Evolutionary conservation across 768 basidiomycete species (phyloP).

Genomic region (Mycena vitilis): DNA sequence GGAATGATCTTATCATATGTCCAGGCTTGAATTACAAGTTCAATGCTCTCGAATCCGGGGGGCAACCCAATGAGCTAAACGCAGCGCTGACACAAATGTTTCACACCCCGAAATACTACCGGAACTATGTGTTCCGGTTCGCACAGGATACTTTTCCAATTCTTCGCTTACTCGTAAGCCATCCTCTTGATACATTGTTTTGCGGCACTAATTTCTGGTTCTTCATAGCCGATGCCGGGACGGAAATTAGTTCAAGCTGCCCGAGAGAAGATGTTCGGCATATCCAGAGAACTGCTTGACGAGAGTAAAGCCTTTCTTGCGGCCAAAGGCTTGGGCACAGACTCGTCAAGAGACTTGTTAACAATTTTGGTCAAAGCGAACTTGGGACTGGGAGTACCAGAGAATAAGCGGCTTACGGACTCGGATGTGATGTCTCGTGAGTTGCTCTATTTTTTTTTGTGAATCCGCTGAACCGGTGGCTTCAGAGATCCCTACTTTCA

Average conservation of each 20-base stretch:
- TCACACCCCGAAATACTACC: not conserved
- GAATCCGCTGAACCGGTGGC: too few relatives aligned
- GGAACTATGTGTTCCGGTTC: not conserved
- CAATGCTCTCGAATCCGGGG: slow-evolving; percentile 1
- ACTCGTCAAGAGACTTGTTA: too few relatives aligned
- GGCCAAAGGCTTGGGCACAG: too few relatives aligned
- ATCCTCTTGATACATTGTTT: not conserved
- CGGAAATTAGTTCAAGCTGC: not conserved
- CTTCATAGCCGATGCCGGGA: not conserved
- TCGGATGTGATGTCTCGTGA: too few relatives aligned
- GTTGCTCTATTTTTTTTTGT: not conserved
- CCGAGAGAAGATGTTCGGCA: not conserved
- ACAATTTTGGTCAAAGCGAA: too few relatives aligned
- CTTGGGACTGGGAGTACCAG: too few relatives aligned
- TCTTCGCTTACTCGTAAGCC: not conserved
- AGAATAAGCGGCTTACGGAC: too few relatives aligned
- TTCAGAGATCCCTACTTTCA: not conserved
- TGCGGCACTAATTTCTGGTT: not conserved
- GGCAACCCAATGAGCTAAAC: not conserved
- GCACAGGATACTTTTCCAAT: not conserved
- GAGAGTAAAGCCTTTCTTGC: not conserved
- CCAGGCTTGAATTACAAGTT: not conserved
- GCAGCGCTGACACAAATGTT: not conserved
- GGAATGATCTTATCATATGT: not conserved
- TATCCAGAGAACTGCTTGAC: not conserved